Evolutionary conservation across 176 grass and related monocot species (phyloP).

Genomic region (Oryza longistaminata): DNA sequence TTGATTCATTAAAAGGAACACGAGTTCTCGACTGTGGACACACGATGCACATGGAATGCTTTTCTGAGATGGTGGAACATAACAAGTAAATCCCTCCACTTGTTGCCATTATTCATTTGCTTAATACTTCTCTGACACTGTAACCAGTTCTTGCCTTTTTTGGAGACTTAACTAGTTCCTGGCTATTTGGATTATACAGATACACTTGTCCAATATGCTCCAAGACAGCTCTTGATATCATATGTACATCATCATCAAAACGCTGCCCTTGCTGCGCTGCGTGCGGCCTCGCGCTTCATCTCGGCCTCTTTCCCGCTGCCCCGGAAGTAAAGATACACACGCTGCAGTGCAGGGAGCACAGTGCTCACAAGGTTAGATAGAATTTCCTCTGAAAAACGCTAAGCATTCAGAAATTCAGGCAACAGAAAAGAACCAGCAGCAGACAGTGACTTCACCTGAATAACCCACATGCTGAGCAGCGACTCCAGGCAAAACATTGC

Average conservation of each 20-base stretch:
- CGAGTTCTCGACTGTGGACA: conserved; percentile 87
- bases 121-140: conserved; percentile 4
- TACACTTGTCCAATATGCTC: conserved; percentile 94
- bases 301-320: conserved; percentile 65
- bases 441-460: conserved; percentile 53
- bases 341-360: conserved; percentile 30
- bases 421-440: not conserved
- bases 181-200: conserved; percentile 57
- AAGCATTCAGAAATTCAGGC: not conserved
- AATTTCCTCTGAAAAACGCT: not conserved
- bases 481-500: conserved; percentile 60
- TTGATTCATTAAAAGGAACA: conserved; percentile 91
- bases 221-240: conserved; percentile 63
- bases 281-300: conserved; percentile 53
- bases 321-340: conserved; percentile 63
- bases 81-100: conserved; percentile 53
- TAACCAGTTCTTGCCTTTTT: conserved; percentile 42
- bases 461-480: conserved; percentile 67
- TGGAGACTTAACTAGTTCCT: conserved; percentile 19
- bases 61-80: conserved; percentile 72
- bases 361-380: not conserved
- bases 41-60: conserved; percentile 90
- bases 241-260: conserved; percentile 36
- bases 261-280: conserved; percentile 52
- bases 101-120: conserved; percentile 14